A percentile compares a stretch with the other conserved stretches of the same genome.
These are phyloP conservation scores for Haemoproteus tartakovskyi DNA, from an alignment of 169 alveolate genomes.

Conservation along the genomic window DNA sequence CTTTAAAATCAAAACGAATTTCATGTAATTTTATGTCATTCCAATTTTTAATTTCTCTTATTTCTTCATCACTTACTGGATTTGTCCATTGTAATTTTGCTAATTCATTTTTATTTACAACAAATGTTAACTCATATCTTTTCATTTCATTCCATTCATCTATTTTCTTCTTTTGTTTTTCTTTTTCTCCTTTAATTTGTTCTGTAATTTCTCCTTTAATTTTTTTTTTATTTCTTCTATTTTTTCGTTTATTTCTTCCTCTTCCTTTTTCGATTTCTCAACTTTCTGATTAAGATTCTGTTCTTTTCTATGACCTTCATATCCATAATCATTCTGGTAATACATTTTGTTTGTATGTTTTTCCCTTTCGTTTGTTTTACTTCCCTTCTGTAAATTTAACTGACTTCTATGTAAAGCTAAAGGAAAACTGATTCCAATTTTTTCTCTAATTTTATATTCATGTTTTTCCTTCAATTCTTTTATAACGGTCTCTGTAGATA, in stretches of 20 bases:
- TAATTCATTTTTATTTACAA: slow-evolving; percentile 50
- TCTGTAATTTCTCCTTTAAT: not conserved
- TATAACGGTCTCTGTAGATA: too few relatives aligned
- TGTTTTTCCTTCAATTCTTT: too few relatives aligned
- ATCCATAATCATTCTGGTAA: too few relatives aligned
- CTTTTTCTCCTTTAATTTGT: slow-evolving; percentile 1
- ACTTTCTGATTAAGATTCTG: too few relatives aligned
- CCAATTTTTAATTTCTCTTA: slow-evolving; percentile 24
- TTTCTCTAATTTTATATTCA: too few relatives aligned
- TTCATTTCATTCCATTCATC: not conserved
- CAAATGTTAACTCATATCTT: slow-evolving; percentile 14
- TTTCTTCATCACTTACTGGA: slow-evolving; percentile 69
- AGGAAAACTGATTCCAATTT: slow-evolving; percentile 58
- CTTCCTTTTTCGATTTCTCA: too few relatives aligned
- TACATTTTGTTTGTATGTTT: too few relatives aligned
- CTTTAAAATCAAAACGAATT: slow-evolving; percentile 74
- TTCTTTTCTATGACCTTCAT: too few relatives aligned
- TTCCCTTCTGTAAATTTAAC: slow-evolving; percentile 35
- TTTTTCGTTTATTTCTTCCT: too few relatives aligned
- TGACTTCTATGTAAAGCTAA: slow-evolving; percentile 41
- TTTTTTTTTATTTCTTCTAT: not conserved
- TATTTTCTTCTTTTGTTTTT: too few relatives aligned
- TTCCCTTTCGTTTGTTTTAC: slow-evolving; percentile 29
- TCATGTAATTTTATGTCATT: slow-evolving; percentile 68
- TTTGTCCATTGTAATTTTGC: slow-evolving; percentile 78